Conservation (phyloP, 305 asterid genomes). For the Euphrasia arctica region DNA sequence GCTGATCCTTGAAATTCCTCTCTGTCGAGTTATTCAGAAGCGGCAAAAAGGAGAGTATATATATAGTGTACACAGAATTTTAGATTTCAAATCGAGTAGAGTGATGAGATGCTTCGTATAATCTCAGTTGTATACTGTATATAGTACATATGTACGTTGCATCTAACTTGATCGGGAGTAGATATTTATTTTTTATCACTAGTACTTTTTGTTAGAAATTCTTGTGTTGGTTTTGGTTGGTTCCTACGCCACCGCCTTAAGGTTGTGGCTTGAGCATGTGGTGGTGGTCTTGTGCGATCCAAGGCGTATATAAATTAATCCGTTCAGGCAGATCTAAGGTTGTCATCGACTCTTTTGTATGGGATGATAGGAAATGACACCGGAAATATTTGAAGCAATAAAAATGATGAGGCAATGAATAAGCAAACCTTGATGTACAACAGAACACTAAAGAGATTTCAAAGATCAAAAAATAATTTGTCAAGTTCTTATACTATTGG, state of each 20-base stretch:
- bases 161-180: not conserved
- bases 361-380: too few species aligned
- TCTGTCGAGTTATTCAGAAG: not conserved
- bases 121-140: slow-evolving; percentile 21
- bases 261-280: too few species aligned
- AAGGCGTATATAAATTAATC: not conserved
- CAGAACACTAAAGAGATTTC: not conserved
- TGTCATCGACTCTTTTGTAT: not conserved
- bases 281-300: too few species aligned
- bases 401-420: too few species aligned
- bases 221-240: not conserved
- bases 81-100: not conserved
- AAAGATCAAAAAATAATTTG: not conserved
- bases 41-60: not conserved
- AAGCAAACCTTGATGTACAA: not conserved
- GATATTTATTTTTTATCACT: not conserved
- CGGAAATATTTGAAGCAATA: not conserved
- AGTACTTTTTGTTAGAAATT: not conserved
- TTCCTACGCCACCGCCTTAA: not conserved
- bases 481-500: not conserved
- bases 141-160: not conserved
- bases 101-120: slow-evolving; percentile 20
- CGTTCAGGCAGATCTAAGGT: not conserved
- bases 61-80: not conserved
- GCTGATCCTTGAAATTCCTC: slow-evolving; percentile 26